Evolutionary conservation across 169 alveolate genomes (phyloP).

Genomic region (Plasmodium reichenowi): DNA sequence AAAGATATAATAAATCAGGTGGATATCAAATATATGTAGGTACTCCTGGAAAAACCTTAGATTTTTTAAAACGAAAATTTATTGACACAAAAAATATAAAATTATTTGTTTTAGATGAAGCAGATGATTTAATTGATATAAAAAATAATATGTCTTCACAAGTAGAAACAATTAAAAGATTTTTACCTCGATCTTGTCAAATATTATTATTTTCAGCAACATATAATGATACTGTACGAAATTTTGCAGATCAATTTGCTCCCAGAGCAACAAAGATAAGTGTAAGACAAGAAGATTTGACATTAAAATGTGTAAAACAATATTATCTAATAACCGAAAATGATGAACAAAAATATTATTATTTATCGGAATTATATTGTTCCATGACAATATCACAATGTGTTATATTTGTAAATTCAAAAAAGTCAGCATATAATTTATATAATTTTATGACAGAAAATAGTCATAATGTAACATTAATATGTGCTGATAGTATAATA

Average conservation of each 20-base stretch:
- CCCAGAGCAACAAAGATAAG: conserved; percentile 87
- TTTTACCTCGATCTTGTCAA: conserved; percentile 88
- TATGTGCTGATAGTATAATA: conserved; percentile 76
- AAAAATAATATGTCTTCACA: conserved; percentile 92
- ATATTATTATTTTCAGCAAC: conserved; percentile 94
- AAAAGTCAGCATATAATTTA: conserved; percentile 93
- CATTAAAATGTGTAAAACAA: conserved; percentile 96
- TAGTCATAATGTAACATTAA: conserved; percentile 68
- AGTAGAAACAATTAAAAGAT: conserved; percentile 88
- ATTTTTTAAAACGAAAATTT: conserved; percentile 92
- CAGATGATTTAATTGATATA: conserved; percentile 95
- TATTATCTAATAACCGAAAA: conserved; percentile 91
- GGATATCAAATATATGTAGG: conserved; percentile 95
- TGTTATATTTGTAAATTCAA: conserved; percentile 97
- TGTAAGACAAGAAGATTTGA: conserved; percentile 96
- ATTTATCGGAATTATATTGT: conserved; percentile 94
- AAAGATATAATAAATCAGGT: conserved; percentile 81
- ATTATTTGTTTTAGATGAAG: conserved; percentile 96
- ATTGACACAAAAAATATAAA: conserved; percentile 83
- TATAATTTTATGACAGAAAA: conserved; percentile 92
- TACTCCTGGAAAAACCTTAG: conserved; percentile 98
- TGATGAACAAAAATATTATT: conserved; percentile 94
- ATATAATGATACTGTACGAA: conserved; percentile 91
- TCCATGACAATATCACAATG: conserved; percentile 97
- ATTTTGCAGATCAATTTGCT: conserved; percentile 91